Base-by-base conservation (phyloP, 1,284 basidiomycete genomes). In the Tausonia pullulans region DNA sequence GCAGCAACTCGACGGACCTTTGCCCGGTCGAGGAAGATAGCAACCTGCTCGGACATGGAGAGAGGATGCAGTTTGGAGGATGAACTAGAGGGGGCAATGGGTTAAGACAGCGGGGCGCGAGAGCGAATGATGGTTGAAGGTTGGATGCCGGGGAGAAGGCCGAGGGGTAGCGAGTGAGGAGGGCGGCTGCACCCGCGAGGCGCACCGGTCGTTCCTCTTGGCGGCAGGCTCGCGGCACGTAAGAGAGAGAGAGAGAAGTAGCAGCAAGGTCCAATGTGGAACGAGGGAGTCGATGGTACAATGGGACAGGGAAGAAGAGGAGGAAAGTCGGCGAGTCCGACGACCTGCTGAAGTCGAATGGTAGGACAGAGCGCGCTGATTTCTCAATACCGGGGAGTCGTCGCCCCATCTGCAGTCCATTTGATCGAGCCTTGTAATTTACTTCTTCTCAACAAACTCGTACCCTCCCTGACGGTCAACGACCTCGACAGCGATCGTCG, bases 381-480 rank as follows among this genome's bases (percentile, higher is more conserved):
- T 27, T 27, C 27, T 27, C 27, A 27, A 27, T 27, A 27, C 27
- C 27, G 27, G 27, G 27, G 1, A 27, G 27, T 27, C 27, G 27
- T 27, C 27, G 27, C 27, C 27, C 27, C 27, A 27, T 27, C 27
- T 27, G 27, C 27, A 27, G 27, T 27, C 27, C 27, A 27, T 27
- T 27, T 27, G 27, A 27, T 27, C 27, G 27, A 27, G 27, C 27
- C 27, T 27, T 27, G 27, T 27, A 27, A 27, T 27, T 27, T 27
- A 27, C 27, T 27, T 27, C 27, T 27, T 27, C 27, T 27, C 27
- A 27, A 27, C 27, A 27, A 86, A 88, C 62, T 78, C 76, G 75
- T 87, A 88, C 0, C 90, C 90, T 39, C 86, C 87, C 63, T 82
- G 75, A 64, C 91, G 80, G 65, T 84, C 79, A 13, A 84, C 78